These are phyloP conservation scores for Jamesozyma jinghongensis DNA, from an alignment of 805 yeast species.

Conservation along the genomic window DNA sequence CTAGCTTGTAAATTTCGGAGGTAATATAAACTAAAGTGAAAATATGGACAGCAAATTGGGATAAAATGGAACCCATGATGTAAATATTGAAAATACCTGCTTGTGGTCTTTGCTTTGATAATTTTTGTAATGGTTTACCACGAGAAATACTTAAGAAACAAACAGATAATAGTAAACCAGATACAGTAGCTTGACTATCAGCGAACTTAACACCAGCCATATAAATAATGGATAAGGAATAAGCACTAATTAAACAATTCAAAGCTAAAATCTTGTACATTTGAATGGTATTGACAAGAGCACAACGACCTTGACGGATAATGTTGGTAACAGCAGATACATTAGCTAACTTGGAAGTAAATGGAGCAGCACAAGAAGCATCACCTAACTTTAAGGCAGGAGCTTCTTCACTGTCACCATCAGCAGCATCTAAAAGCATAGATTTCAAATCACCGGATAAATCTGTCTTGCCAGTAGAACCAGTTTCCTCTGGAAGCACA, in stretches of 20 bases:
- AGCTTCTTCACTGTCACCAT: slow-evolving; percentile 57
- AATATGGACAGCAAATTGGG: slow-evolving; percentile 93
- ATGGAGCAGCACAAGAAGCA: slow-evolving; percentile 98
- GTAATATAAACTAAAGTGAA: slow-evolving; percentile 75
- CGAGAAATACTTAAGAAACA: slow-evolving; percentile 94
- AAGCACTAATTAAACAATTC: slow-evolving; percentile 94
- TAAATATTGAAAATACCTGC: slow-evolving; percentile 92
- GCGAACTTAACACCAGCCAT: slow-evolving; percentile 97
- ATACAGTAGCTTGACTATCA: slow-evolving; percentile 93
- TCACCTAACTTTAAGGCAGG: slow-evolving; percentile 94
- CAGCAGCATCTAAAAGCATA: slow-evolving; percentile 20
- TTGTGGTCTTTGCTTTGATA: slow-evolving; percentile 92
- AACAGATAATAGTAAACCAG: slow-evolving; percentile 85
- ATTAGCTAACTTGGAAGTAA: slow-evolving; percentile 86
- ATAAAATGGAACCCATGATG: slow-evolving; percentile 95
- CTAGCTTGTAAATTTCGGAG: slow-evolving; percentile 70
- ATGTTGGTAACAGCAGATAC: slow-evolving; percentile 90
- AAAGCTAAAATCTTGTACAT: slow-evolving; percentile 97
- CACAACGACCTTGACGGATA: slow-evolving; percentile 96
- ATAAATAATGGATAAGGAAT: slow-evolving; percentile 86
- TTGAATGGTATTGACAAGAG: slow-evolving; percentile 93
- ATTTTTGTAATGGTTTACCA: slow-evolving; percentile 80
- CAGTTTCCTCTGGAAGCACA: slow-evolving; percentile 29
- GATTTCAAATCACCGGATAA: slow-evolving; percentile 40
- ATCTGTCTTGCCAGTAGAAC: slow-evolving; percentile 42